These are phyloP conservation scores for Venturia aucupariae DNA, from an alignment of 2,329 filamentous ascomycete genomes.

Conservation along the genomic window DNA sequence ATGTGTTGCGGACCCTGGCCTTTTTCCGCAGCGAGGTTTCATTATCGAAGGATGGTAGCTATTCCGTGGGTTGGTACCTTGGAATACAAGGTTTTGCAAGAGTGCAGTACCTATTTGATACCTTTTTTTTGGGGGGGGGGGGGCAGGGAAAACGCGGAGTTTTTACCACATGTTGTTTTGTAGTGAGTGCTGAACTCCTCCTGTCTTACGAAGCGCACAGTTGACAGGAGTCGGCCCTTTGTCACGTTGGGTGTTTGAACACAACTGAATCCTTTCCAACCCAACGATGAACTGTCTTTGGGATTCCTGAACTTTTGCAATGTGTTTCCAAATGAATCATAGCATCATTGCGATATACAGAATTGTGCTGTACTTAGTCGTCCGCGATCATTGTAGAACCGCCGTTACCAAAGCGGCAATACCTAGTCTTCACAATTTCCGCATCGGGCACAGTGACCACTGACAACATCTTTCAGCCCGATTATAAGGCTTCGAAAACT, in stretches of 20 bases:
- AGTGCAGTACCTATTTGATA: too few species aligned
- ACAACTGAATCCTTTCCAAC: neutral
- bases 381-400: neutral
- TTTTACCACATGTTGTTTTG: neutral
- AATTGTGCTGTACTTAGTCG: neutral
- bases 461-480: neutral
- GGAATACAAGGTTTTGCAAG: neutral
- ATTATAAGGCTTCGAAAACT: neutral
- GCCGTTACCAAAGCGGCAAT: neutral
- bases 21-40: too few species aligned
- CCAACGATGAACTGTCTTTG: neutral
- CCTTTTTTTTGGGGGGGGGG: too few species aligned
- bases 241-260: neutral
- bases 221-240: neutral
- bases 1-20: neutral
- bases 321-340: neutral
- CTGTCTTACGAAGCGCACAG: neutral
- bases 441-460: neutral
- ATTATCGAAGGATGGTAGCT: too few species aligned
- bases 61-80: too few species aligned
- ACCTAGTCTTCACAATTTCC: neutral
- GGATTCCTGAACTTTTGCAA: neutral
- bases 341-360: neutral
- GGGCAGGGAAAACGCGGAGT: too few species aligned
- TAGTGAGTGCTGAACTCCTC: neutral